These are phyloP conservation scores for Rutstroemia sp. DNA, from an alignment of 2,329 filamentous ascomycete species.

Conservation along the genomic window DNA sequence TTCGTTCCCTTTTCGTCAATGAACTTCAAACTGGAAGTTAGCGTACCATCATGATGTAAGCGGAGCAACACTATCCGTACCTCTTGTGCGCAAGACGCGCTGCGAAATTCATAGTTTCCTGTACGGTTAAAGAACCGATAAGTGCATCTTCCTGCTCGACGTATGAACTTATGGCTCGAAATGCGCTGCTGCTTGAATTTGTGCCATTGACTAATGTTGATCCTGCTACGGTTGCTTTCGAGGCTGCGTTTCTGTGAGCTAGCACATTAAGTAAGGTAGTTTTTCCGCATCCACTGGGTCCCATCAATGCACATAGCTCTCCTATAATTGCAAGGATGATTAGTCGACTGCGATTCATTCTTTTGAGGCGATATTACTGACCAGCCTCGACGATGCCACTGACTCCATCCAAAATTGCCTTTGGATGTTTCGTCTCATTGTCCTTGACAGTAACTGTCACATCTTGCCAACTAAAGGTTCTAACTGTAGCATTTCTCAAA, in stretches of 20 bases:
- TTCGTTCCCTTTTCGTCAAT: conserved; percentile 45
- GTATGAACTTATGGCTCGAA: conserved; percentile 64
- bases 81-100: conserved; percentile 56
- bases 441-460: conserved; percentile 69
- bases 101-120: conserved; percentile 72
- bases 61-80: conserved; percentile 29
- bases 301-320: conserved; percentile 74
- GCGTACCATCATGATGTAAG: not conserved
- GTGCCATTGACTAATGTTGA: conserved; percentile 56
- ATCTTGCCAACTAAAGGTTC: conserved; percentile 57
- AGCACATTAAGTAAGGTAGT: conserved; percentile 78
- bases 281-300: conserved; percentile 67
- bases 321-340: conserved; percentile 35
- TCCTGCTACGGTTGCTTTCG: conserved; percentile 47
- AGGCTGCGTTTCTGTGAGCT: conserved; percentile 49
- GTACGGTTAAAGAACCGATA: conserved; percentile 71
- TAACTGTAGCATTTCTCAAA: conserved; percentile 55
- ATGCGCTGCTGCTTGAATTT: conserved; percentile 42
- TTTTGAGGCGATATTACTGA: conserved; percentile 22
- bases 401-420: conserved; percentile 55
- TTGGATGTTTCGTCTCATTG: conserved; percentile 53
- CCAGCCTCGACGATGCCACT: conserved; percentile 58
- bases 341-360: not conserved
- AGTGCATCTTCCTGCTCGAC: conserved; percentile 86
- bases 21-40: conserved; percentile 22